Base-by-base conservation (phyloP, 257 asterid species). In the Jaltomata sinuosa region DNA sequence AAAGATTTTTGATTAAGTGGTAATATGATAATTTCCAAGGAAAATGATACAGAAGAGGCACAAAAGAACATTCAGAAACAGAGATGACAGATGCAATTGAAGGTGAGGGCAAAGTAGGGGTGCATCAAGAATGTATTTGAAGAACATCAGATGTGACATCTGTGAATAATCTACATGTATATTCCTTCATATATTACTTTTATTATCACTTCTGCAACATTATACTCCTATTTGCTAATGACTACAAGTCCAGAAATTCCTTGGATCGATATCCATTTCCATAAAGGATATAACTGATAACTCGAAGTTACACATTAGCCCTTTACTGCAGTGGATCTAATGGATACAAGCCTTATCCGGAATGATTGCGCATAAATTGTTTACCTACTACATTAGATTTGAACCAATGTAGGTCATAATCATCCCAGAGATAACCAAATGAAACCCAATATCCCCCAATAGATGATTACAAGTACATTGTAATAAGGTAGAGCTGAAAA, bases 1-100 rank as follows among this genome's bases (percentile, higher is more conserved):
- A 22, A 79, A 86, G 91, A 88, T 90, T 47, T 68, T 62, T 47
- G 42, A 77, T 57, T 90, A 89, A 85, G 31, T 49, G 5, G 29
- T 49, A 9, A 77, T 47, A 15, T 27, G 10, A 77, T 77, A 47
- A n/a, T 49, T 6, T 74, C 8, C n/a, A 45, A 7, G 2, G 69
- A 3, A 27, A 27, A 15, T 47, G 42, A 27, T 49, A 77, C 62
- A 49, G 62, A 27, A 27, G 62, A 47, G 61, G 32, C 55, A 29
- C 61, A 76, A 49, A 72, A 45, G 22, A 74, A 74, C 25, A 27
- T 77, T 32, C 49, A 77, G 62, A 49, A 47, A 77, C 45, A 77
- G 25, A 74, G 40, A 72, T 3, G 6, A 76, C 47, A 47, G 40
- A 16, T 76, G 81, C 47, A 40, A 42, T 3, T 15, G 15, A 47